These are phyloP conservation scores for Naganishia kalamii DNA, from an alignment of 768 basidiomycete species.

Conservation along the genomic window DNA sequence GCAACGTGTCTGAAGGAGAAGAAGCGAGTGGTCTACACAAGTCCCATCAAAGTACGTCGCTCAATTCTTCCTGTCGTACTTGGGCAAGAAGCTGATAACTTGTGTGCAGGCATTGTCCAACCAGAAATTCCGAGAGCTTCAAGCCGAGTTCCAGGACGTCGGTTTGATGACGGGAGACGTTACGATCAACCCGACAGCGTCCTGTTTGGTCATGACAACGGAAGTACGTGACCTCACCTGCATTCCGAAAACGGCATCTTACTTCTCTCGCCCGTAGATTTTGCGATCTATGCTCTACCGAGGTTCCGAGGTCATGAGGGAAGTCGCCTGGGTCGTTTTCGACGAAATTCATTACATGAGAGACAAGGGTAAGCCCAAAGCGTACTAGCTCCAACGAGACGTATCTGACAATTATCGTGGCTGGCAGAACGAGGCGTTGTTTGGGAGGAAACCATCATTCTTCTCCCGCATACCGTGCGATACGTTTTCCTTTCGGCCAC, in stretches of 20 bases:
- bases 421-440: constrained; percentile 84
- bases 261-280: constrained; percentile 57
- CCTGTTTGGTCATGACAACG: constrained; percentile 95
- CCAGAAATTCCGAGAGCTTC: constrained; percentile 97
- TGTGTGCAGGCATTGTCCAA: constrained; percentile 79
- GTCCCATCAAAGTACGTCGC: constrained; percentile 72
- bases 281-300: constrained; percentile 96
- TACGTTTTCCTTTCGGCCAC: constrained; percentile 99
- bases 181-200: constrained; percentile 93
- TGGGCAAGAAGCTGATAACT: not conserved
- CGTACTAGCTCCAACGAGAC: not conserved
- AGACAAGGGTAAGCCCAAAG: constrained; percentile 50
- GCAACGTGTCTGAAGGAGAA: constrained; percentile 89
- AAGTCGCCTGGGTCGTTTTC: constrained; percentile 99
- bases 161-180: constrained; percentile 99
- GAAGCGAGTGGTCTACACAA: constrained; percentile 96
- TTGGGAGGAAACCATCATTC: constrained; percentile 91
- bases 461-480: constrained; percentile 89
- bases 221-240: constrained; percentile 57
- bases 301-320: constrained; percentile 97
- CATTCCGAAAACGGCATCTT: not conserved
- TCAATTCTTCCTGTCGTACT: not conserved
- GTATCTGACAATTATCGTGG: not conserved
- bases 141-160: constrained; percentile 94
- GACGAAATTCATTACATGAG: constrained; percentile 99